phyloP scores from a whole-genome alignment of 139 green algal genomes.

The Trebouxia sp. region DNA sequence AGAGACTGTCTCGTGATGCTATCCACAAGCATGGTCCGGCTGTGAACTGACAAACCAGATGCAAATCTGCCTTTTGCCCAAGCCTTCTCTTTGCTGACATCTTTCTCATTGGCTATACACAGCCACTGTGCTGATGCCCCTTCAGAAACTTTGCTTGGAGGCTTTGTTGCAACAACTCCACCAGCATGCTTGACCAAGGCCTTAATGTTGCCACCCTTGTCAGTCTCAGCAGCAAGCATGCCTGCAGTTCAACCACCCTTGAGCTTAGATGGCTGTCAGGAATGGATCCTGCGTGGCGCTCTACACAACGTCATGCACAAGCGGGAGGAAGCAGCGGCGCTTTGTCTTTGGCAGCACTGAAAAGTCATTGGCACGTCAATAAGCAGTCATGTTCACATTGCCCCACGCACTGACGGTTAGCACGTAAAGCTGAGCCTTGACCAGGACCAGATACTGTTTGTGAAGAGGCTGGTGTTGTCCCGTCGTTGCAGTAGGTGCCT shows the following conservation, averaged over 20 bases:
- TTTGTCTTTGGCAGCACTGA: too few relatives aligned
- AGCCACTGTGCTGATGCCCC: neutral
- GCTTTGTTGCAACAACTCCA: neutral
- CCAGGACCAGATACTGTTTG: too few relatives aligned
- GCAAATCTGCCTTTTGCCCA: neutral
- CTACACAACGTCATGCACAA: neutral
- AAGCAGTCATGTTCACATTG: too few relatives aligned
- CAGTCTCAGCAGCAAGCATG: neutral
- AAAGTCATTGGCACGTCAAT: too few relatives aligned
- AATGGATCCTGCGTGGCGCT: neutral
- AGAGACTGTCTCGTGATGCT: constrained; percentile 14
- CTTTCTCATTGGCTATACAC: neutral
- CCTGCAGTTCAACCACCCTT: neutral
- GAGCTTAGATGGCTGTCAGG: neutral
- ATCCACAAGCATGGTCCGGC: neutral
- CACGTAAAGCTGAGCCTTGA: too few relatives aligned
- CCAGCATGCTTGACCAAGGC: neutral
- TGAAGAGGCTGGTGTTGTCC: too few relatives aligned
- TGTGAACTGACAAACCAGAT: neutral
- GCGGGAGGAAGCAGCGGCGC: too few relatives aligned
- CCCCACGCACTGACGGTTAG: too few relatives aligned
- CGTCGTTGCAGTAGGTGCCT: too few relatives aligned
- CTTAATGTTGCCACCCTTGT: neutral
- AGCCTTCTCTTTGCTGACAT: neutral
- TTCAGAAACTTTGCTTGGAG: neutral